Percentiles rank a stretch among this genome's conserved stretches.
phyloP scores from a whole-genome alignment of 2,329 filamentous ascomycete species.

The Alternaria rosae region DNA sequence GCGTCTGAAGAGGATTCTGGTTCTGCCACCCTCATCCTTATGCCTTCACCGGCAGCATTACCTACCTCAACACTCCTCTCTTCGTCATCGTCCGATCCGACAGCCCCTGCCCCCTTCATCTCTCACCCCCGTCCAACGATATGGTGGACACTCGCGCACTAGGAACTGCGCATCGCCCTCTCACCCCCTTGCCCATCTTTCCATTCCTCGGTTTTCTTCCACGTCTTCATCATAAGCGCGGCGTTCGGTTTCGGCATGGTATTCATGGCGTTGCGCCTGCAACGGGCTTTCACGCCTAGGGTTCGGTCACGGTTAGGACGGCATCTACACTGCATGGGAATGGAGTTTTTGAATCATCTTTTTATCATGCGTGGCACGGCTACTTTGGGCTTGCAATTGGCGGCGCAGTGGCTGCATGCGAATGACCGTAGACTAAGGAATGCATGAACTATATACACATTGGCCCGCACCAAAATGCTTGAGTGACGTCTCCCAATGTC shows the following conservation, averaged over 20 bases:
- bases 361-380: not conserved
- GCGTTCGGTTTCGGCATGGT: constrained; percentile 28
- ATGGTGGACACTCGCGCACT: constrained; percentile 4
- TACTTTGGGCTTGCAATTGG: not conserved
- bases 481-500: too few relatives aligned
- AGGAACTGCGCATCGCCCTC: constrained; percentile 6
- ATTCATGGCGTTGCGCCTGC: constrained; percentile 8
- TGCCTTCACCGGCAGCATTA: not conserved
- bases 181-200: not conserved
- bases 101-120: not conserved
- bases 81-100: not conserved
- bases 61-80: not conserved
- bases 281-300: constrained; percentile 1
- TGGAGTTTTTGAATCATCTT: constrained; percentile 17
- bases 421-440: not conserved
- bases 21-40: not conserved
- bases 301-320: constrained; percentile 7
- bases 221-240: constrained; percentile 27
- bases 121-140: not conserved
- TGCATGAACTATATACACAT: not conserved
- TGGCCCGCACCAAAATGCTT: too few relatives aligned
- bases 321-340: constrained; percentile 31
- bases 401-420: not conserved
- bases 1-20: not conserved
- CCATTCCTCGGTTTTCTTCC: constrained; percentile 7